A percentile compares a stretch with the other conserved stretches of the same genome.
Conservation (phyloP, 495 filamentous ascomycete species). For the Trichocladium antarcticum region DNA sequence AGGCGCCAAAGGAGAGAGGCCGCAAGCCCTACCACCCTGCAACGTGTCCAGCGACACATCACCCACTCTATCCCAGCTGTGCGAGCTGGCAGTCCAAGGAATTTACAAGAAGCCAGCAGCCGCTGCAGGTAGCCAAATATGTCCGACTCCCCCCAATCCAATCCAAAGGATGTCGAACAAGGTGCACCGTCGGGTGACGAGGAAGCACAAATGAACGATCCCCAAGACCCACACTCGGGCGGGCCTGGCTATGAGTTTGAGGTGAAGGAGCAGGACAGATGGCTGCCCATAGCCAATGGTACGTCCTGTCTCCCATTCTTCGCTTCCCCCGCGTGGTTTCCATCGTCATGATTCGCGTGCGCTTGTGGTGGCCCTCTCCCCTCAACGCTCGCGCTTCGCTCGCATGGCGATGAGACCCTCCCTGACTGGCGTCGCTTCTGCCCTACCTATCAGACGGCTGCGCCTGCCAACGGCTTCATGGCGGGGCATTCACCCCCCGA, state of each 20-base stretch:
- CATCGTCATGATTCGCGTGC: conserved; percentile 33
- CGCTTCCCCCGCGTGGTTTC: conserved; percentile 24
- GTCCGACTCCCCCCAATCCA: conserved; percentile 91
- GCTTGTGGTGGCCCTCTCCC: conserved; percentile 21
- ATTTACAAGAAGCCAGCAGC: conserved; percentile 47
- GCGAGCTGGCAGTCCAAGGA: conserved; percentile 45
- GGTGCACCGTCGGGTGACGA: conserved; percentile 90
- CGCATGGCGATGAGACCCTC: conserved; percentile 27
- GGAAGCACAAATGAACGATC: conserved; percentile 50
- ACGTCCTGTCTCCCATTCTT: conserved; percentile 25
- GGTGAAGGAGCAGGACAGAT: conserved; percentile 99
- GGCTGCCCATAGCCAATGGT: conserved; percentile 99
- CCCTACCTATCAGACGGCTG: conserved; percentile 36
- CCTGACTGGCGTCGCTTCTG: conserved; percentile 35
- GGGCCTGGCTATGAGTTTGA: conserved; percentile 80
- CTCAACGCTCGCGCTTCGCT: conserved; percentile 24
- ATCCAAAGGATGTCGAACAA: conserved; percentile 88
- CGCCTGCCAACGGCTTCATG: conserved; percentile 34
- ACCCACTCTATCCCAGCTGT: conserved; percentile 38
- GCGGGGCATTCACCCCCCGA: conserved; percentile 44
- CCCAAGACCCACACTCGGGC: conserved; percentile 48
- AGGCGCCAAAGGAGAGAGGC: conserved; percentile 31
- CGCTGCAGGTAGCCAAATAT: conserved; percentile 69
- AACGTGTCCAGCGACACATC: conserved; percentile 48
- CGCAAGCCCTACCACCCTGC: conserved; percentile 42